A percentile compares a stretch with the other conserved stretches of the same genome.
Conservation (phyloP, 179 eudicot genomes). For the Carnegiea gigantea region DNA sequence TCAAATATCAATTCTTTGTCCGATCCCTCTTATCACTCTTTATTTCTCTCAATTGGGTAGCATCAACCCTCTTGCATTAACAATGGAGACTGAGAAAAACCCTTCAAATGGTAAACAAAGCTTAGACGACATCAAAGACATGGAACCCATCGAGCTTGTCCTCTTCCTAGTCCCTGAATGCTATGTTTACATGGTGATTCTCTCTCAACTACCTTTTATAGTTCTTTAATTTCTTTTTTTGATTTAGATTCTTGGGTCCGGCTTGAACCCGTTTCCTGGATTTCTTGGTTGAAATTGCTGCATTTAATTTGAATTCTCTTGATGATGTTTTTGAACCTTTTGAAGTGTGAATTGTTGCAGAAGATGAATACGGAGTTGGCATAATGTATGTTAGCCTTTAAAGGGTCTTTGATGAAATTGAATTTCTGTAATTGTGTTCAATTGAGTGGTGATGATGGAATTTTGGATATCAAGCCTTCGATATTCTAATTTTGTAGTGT, state of each 20-base stretch:
- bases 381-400: slow-evolving; percentile 12
- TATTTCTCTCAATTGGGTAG: background rate
- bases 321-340: slow-evolving; percentile 1
- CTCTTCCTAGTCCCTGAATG: slow-evolving; percentile 83
- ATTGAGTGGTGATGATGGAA: background rate
- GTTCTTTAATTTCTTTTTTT: background rate
- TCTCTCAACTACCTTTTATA: background rate
- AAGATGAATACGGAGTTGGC: background rate
- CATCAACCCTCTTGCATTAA: background rate
- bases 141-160: slow-evolving; percentile 61
- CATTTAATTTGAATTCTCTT: slow-evolving; percentile 1
- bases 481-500: too few species aligned
- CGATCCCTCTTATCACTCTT: background rate
- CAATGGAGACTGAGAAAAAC: slow-evolving; percentile 25
- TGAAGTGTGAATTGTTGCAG: background rate
- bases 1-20: background rate
- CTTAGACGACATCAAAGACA: slow-evolving; percentile 36
- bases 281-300: slow-evolving; percentile 6
- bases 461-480: too few species aligned
- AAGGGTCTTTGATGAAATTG: background rate
- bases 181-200: slow-evolving; percentile 71
- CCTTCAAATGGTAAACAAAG: slow-evolving; percentile 29
- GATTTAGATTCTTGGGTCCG: slow-evolving; percentile 12
- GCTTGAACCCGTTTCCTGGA: background rate
- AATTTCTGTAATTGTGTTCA: background rate